Base-by-base conservation (phyloP, 495 filamentous ascomycete species). In the Daldinia vernicosa region DNA sequence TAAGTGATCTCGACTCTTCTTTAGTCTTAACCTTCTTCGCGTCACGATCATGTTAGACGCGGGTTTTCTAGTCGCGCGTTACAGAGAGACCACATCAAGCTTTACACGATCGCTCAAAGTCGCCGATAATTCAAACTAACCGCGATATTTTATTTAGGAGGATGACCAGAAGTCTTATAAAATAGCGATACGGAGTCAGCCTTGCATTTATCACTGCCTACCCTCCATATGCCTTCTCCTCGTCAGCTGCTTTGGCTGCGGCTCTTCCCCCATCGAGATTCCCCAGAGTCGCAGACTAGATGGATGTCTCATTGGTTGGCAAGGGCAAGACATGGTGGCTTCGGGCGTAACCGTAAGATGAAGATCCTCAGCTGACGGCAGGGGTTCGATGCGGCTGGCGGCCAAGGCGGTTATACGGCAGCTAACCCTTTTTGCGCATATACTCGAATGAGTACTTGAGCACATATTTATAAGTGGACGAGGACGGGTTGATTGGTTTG, bases 301-400 rank as follows among this genome's bases (percentile, higher is more conserved):
- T 24, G 12, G 56, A 50, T 52, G n/a, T 40, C 17, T 43, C 12
- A 72, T 72, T 72, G 69, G 69, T 22, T 22, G 12, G 35, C 19
- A 28, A 39, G 22, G 9, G 30, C 63, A 53, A 72, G 53, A 56
- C 37, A 67, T 37, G 28, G 53, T 54, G 64, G 64, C 64, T 67
- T 52, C 14, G 60, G 69, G 69, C 56, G 64, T 35, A 67, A 60
- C 63, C 64, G 60, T 71, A 51, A 72, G 52, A 67, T 67, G 69
- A 72, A 53, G 64, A 72, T 72, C 39, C 50, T 67, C 69, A 64
- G 69, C 69, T 72, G 69, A 72, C 60, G 60, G 33, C 60, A 43
- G 55, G 59, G 57, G 45, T 27, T 5, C 22, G 9, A 24, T 52
- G 32, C 63, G 69, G 69, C 40, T 63, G 66, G 43, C 43, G 43